Evolutionary conservation across 164 flowering plant genomes (phyloP).

Genomic region (Piper betle): DNA sequence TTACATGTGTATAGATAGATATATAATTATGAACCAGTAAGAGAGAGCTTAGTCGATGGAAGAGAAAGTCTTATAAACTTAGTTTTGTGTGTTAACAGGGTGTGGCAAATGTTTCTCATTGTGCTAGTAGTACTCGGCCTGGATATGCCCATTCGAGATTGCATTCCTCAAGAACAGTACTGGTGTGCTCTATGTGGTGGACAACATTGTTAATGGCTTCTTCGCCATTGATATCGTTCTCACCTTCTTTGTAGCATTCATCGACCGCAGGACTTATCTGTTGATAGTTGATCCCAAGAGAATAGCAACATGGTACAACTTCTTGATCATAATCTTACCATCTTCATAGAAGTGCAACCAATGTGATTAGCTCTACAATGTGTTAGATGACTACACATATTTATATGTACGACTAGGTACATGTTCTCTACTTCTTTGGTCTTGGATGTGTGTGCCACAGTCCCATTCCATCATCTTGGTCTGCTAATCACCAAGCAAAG

Average conservation of each 20-base stretch:
- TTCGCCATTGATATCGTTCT: conserved; percentile 63
- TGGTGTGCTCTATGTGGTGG: conserved; percentile 48
- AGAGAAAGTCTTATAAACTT: no score
- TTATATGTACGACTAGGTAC: conserved; percentile 73
- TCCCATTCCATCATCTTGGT: conserved; percentile 66
- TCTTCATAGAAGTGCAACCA: no score
- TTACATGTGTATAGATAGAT: no score
- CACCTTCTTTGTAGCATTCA: conserved; percentile 33
- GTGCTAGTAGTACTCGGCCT: conserved; percentile 83
- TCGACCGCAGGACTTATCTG: conserved; percentile 57
- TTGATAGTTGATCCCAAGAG: conserved; percentile 66
- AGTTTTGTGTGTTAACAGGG: no score
- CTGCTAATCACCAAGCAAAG: conserved; percentile 43
- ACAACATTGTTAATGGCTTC: conserved; percentile 74
- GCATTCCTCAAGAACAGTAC: conserved; percentile 67
- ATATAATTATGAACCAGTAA: no score
- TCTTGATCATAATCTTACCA: no score
- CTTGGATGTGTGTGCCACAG: conserved; percentile 84
- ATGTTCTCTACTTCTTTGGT: conserved; percentile 67
- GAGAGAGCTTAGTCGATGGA: no score
- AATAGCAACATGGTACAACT: conserved; percentile 60
- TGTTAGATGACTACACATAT: no score
- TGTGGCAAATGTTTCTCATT: conserved; percentile 84
- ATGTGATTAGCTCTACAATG: no score
- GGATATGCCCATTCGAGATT: conserved; percentile 91